Evolutionary conservation across 129 eudicot genomes (phyloP), one percentile per base, ranked within the genome.

Genomic region (Arctium lappa): DNA sequence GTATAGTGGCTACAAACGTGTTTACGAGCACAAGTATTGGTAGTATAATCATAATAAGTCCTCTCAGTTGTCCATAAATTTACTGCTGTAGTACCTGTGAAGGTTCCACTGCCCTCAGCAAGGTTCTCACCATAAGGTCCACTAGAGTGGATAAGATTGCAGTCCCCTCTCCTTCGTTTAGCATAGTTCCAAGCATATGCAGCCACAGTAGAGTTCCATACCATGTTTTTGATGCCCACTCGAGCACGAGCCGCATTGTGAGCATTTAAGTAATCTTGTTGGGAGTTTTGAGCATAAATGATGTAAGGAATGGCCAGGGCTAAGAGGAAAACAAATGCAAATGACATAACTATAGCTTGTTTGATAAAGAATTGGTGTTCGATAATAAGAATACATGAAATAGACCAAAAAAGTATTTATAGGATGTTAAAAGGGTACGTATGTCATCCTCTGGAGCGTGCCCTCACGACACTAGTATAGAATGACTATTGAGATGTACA

Each of bases 81-180:
- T 79, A 86, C 89, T 27, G 87, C 89, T 0, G 18, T 74, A 8
- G 22, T 69, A 8, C 78, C 86, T 0, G 82, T 33, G 5, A 83
- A 74, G 10, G 32, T 39, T 16, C 83, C 80, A 16, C 79, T 71
- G 0, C 93, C 91, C 22, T 30, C 8, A 1, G 91, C 91, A 2
- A 86, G 48, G 75, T 88, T 90, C 72, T 88, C 94, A 2, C 94
- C 94, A 22, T 90, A 90, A 2, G 77, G 84, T 16, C 85, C 86
- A 8, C 73, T 12, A 0, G 90, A 89, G 13, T 84, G 88, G 11
- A 16, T 66, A 1, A 89, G 78, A 3, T 3, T 36, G 42, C 92
- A 89, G 11, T 89, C 88, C 1, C 38, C 79, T 12, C 15, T 11
- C 31, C 86, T 37, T 6, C 16, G 32, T 66, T 62, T 79, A 5